phyloP scores from a whole-genome alignment of 2,329 filamentous ascomycete genomes.

The Aspergillus fumigatiaffinis region DNA sequence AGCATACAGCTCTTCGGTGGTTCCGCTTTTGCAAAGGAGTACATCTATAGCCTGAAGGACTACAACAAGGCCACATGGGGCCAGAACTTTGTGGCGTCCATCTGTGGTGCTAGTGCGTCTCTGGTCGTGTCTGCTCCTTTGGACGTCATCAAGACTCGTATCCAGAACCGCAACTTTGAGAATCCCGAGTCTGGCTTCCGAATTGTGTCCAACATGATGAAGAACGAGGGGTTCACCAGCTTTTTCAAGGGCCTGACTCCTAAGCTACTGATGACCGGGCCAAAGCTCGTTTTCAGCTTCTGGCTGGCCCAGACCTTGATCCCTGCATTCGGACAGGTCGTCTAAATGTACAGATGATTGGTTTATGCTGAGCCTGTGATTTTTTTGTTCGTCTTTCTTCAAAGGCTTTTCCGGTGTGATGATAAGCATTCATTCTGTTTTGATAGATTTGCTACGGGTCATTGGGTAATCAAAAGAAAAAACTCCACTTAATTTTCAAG shows the following conservation, averaged over 20 bases:
- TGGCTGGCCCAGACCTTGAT: slow-evolving; percentile 99
- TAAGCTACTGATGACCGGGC: slow-evolving; percentile 98
- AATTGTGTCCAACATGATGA: slow-evolving; percentile 89
- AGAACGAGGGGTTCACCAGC: slow-evolving; percentile 75
- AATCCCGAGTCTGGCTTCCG: slow-evolving; percentile 92
- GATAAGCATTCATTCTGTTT: slow-evolving; percentile 18
- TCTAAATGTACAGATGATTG: slow-evolving; percentile 39
- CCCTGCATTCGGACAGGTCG: slow-evolving; percentile 74
- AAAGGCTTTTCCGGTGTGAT: slow-evolving; percentile 8
- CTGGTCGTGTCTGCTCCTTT: slow-evolving; percentile 92
- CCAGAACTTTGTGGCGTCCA: slow-evolving; percentile 96
- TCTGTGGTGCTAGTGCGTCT: slow-evolving; percentile 92
- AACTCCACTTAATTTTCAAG: slow-evolving; percentile 17
- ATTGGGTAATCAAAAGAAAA: slow-evolving; percentile 7
- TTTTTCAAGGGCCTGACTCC: slow-evolving; percentile 99
- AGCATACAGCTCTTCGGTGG: slow-evolving; percentile 81
- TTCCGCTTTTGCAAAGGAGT: slow-evolving; percentile 96
- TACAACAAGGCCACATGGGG: slow-evolving; percentile 94
- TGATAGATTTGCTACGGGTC: slow-evolving; percentile 14
- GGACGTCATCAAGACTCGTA: slow-evolving; percentile 96
- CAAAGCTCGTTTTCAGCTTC: slow-evolving; percentile 99
- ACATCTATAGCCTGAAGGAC: slow-evolving; percentile 81
- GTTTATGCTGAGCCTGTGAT: slow-evolving; percentile 13
- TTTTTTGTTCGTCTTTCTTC: slow-evolving; percentile 8
- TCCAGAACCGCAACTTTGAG: slow-evolving; percentile 98